Percentiles rank a stretch among this genome's conserved stretches.
These are phyloP conservation scores for Haplosporangium sp. DNA, from an alignment of 371 early-diverging fungal species.

Conservation along the genomic window DNA sequence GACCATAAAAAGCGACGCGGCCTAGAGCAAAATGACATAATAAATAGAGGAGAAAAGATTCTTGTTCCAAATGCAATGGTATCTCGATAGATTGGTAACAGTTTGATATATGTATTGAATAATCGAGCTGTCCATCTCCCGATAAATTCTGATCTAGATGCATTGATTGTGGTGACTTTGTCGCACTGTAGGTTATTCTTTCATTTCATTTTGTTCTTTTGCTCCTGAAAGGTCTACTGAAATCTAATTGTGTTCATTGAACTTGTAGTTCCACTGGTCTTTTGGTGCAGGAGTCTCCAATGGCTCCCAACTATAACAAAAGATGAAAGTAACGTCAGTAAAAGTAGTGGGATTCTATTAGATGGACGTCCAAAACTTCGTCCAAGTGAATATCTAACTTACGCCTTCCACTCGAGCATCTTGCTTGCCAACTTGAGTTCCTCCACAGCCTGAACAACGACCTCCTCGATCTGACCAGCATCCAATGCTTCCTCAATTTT, in stretches of 20 bases:
- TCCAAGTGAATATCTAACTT: conserved; percentile 50
- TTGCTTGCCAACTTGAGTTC: conserved; percentile 83
- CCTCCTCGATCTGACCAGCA: conserved; percentile 93
- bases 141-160: conserved; percentile 12
- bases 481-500: conserved; percentile 83
- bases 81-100: neutral
- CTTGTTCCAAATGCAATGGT: neutral
- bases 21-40: conserved; percentile 3
- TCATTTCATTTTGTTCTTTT: neutral
- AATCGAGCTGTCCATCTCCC: conserved; percentile 5
- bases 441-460: conserved; percentile 88
- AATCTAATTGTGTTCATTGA: conserved; percentile 46
- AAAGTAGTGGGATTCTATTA: neutral
- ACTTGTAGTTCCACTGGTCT: conserved; percentile 87
- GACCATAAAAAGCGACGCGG: conserved; percentile 10
- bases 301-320: conserved; percentile 71
- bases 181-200: neutral
- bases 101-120: conserved; percentile 14
- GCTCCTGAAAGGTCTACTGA: neutral
- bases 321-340: neutral
- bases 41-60: neutral
- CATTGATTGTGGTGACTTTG: neutral
- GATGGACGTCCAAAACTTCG: too few relatives aligned
- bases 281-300: conserved; percentile 82
- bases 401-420: conserved; percentile 91